phyloP scores from a whole-genome alignment of 139 green algal species.

The Haematococcus lacustris region DNA sequence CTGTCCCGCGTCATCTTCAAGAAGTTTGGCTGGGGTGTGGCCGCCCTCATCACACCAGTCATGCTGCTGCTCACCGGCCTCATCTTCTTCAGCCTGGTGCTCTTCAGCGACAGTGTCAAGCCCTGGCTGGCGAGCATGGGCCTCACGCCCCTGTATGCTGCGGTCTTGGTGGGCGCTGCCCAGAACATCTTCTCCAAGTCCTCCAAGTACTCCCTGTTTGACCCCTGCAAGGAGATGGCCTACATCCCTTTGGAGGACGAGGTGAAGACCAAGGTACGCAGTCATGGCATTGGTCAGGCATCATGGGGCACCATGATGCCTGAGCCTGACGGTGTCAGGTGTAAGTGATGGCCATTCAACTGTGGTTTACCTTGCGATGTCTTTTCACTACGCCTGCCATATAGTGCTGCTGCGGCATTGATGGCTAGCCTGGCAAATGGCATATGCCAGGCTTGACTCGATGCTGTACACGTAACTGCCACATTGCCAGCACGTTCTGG shows the following conservation, averaged over 20 bases:
- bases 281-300: no score
- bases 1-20: constrained; percentile 90
- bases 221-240: constrained; percentile 99
- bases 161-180: constrained; percentile 91
- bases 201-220: constrained; percentile 98
- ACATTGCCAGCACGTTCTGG: no score
- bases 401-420: no score
- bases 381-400: no score
- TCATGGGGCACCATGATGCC: no score
- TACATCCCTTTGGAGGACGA: constrained; percentile 98
- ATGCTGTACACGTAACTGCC: no score
- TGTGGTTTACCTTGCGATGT: no score
- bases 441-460: no score
- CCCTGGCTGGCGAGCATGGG: constrained; percentile 73
- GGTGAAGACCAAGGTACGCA: constrained; percentile 69
- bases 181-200: constrained; percentile 98
- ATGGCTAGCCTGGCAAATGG: no score
- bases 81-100: constrained; percentile 93
- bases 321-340: no score
- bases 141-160: constrained; percentile 90
- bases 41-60: constrained; percentile 92
- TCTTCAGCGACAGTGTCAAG: constrained; percentile 67
- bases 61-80: constrained; percentile 93
- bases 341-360: no score
- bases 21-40: constrained; percentile 92